Base-by-base conservation (phyloP, 2,329 filamentous ascomycete genomes). In the Verticillium alfalfae region DNA sequence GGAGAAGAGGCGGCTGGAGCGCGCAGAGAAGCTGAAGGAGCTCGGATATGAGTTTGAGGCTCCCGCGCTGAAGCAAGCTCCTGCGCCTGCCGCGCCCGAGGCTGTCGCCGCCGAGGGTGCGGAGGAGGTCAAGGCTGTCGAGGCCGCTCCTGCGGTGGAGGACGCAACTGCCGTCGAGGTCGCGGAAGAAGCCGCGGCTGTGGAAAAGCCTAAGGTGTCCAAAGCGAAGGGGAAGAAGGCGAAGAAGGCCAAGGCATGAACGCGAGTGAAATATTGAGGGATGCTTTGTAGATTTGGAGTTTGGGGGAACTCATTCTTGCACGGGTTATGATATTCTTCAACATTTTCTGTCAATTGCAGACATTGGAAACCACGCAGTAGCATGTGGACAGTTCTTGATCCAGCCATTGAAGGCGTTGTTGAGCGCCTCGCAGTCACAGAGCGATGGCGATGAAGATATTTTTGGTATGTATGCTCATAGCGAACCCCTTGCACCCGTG, bases 31-130 rank as follows among this genome's bases (percentile, higher is more conserved):
- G 78, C 79, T 97, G 67, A 88, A 91, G 81, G 87, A 83, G 52
- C 76, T 96, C 63, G 94, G 90, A 10, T 98, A 99, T 75, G 88
- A 95, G 64, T 93, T 92, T 70, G 85, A 91, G 59, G 84, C 86
- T 26, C 92, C 92, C 0, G 78, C 82, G 67, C 77, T 97, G 67
- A 96, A 91, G 80, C 72, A 71, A 9, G 72, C 77, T 2, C 76
- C 80, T 13, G 70, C 76, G 31, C 78, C 79, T n/a, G 72, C 71
- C 31, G 71, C 73, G 41, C 68, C 75, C 16, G 74, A 75, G 63
- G 70, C 69, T 34, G 66, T 68, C 1, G 67, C 62, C 75, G 65
- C 72, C 56, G 63, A 67, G 45, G 68, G 69, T 49, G 67, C 68
- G 12, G 64, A 66, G 56, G 69, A 71, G 63, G 65, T 69, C 45